phyloP scores from a whole-genome alignment of 2,329 filamentous ascomycete species.

The Apiospora sp. region DNA sequence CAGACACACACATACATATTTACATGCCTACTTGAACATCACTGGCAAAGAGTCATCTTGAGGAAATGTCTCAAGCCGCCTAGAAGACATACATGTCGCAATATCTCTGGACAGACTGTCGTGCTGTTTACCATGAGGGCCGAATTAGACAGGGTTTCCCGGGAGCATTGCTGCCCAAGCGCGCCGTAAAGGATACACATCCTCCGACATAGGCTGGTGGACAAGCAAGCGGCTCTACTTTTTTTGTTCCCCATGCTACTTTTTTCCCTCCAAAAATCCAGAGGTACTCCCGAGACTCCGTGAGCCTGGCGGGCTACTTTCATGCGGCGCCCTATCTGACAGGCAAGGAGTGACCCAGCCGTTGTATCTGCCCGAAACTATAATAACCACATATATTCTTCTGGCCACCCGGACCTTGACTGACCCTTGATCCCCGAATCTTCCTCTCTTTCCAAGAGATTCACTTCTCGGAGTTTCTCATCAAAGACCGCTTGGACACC shows the following conservation, averaged over 20 bases:
- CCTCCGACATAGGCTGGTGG: conserved; percentile 46
- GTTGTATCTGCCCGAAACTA: conserved; percentile 25
- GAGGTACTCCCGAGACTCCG: conserved; percentile 25
- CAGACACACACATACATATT: conserved; percentile 35
- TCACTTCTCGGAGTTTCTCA: conserved; percentile 27
- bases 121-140: conserved; percentile 25
- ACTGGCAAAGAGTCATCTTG: conserved; percentile 36
- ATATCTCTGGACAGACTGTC: conserved; percentile 34
- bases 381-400: conserved; percentile 1
- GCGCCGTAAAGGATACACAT: conserved; percentile 37
- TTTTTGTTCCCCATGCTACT: conserved; percentile 32
- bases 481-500: conserved; percentile 33
- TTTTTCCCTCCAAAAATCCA: conserved; percentile 17
- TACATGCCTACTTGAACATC: conserved; percentile 29
- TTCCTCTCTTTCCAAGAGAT: conserved; percentile 37
- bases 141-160: conserved; percentile 42
- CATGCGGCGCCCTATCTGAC: conserved; percentile 24
- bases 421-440: conserved; percentile 30
- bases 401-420: background rate
- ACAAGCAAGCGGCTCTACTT: conserved; percentile 35
- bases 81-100: conserved; percentile 36
- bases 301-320: conserved; percentile 22
- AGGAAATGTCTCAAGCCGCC: conserved; percentile 24
- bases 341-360: conserved; percentile 7
- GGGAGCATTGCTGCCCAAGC: conserved; percentile 54